These are phyloP conservation scores for Phyllosticta citribraziliensis DNA, from an alignment of 2,329 filamentous ascomycete species.

Conservation along the genomic window DNA sequence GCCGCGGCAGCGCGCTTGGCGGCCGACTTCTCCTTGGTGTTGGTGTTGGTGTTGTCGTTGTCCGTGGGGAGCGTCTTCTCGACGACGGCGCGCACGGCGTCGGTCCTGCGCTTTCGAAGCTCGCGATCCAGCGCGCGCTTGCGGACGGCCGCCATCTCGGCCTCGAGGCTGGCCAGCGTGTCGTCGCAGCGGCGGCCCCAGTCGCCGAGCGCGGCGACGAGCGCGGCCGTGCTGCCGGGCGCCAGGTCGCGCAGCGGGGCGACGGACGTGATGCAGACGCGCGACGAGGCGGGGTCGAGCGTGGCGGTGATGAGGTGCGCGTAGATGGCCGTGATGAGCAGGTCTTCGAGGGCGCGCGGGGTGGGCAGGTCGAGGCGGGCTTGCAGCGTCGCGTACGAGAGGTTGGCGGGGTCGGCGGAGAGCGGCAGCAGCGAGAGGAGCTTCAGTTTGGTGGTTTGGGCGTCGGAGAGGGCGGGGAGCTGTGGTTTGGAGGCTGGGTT, in stretches of 20 bases:
- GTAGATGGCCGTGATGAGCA: conserved; percentile 83
- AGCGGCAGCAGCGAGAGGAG: conserved; percentile 83
- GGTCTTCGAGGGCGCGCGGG: conserved; percentile 65
- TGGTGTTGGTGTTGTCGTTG: not conserved
- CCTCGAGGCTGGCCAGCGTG: conserved; percentile 65
- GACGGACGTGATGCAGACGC: conserved; percentile 69
- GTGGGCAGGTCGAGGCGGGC: conserved; percentile 55
- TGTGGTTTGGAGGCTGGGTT: conserved; percentile 32
- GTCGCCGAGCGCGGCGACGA: conserved; percentile 57
- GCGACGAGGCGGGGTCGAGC: conserved; percentile 66
- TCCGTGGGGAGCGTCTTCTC: conserved; percentile 1
- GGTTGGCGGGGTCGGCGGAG: conserved; percentile 51
- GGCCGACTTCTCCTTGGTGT: conserved; percentile 1
- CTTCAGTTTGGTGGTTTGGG: conserved; percentile 75
- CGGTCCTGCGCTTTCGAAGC: not conserved
- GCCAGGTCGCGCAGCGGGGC: conserved; percentile 78
- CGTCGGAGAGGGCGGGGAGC: conserved; percentile 62
- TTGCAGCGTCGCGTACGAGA: conserved; percentile 66
- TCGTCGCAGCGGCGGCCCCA: conserved; percentile 73
- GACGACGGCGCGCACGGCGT: not conserved
- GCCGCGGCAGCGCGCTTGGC: not conserved
- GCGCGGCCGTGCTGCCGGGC: conserved; percentile 58
- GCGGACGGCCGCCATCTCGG: conserved; percentile 47
- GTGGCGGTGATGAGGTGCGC: conserved; percentile 71
- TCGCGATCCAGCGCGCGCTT: not conserved